Evolutionary conservation across 2,329 filamentous ascomycete genomes (phyloP), one percentile per base, ranked within the genome.

Genomic region (Alternaria conjuncta): DNA sequence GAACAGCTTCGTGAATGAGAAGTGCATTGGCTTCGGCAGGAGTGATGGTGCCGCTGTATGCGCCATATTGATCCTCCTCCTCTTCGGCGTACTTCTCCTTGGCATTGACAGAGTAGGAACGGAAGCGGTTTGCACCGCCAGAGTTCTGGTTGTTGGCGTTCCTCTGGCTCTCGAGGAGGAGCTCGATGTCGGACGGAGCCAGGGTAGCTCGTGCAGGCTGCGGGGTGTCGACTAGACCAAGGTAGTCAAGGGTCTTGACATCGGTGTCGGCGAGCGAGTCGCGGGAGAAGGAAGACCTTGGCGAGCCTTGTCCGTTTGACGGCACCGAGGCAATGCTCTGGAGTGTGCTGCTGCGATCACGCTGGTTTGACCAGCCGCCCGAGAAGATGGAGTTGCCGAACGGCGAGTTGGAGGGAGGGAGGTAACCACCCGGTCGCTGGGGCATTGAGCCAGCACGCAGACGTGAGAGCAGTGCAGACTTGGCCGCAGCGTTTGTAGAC

Each of bases 61-160:
- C 82, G 47, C 86, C 85, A 74, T 89, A 89, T 64, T 92, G 93
- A 15, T 92, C 90, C 64, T 94, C 91, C 25, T 94, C 91, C 56
- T 96, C 94, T 72, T 96, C 93, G 3, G 92, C 94, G 74, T 98
- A 98, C 79, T 96, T 96, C 79, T 98, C 95, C 81, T 97, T 97
- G 60, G 97, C 96, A 80, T 99, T 99, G 69, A 99, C 96, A 1
- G 96, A 99, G 80, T 97, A 98, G 2, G 96, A 99, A 50, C 96
- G 90, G 85, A 98, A 97, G 56, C 96, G 89, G 79, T 92, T 98
- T 47, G 90, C 86, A 46, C 79, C 92, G 68, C 90, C 91, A 69
- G 93, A 87, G 74, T 92, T 78, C 47, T 76, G 77, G 64, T 70
- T 76, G 60, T 75, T 92, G 47, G 91, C 90, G 62, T 85, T 77